A percentile compares a stretch with the other conserved stretches of the same genome.
phyloP scores from a whole-genome alignment of 139 green algal genomes.

The Chlamydomonas sp. region DNA sequence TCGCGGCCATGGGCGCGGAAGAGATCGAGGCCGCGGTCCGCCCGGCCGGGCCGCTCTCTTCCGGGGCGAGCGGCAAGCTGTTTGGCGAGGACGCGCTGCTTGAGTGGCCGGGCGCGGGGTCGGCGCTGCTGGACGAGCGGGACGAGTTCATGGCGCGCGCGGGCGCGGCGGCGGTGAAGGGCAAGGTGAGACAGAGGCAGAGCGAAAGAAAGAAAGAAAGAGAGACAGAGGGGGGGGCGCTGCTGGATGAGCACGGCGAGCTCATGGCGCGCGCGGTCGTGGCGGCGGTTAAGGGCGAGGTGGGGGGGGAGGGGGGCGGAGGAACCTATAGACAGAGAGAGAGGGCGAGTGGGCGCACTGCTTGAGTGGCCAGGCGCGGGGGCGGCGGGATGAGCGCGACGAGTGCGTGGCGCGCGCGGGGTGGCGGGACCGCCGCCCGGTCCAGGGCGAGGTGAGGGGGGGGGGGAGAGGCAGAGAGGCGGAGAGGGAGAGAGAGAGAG shows the following conservation, averaged over 20 bases:
- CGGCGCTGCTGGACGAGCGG: conserved; percentile 62
- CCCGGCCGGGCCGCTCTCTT: conserved; percentile 57
- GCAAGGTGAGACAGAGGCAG: too few relatives aligned
- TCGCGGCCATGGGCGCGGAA: conserved; percentile 30
- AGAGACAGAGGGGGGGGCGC: not conserved
- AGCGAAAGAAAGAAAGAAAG: not conserved
- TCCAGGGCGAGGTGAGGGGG: not conserved
- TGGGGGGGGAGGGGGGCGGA: not conserved
- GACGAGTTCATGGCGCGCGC: conserved; percentile 76
- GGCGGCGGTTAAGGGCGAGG: too few relatives aligned
- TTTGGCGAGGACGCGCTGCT: conserved; percentile 82
- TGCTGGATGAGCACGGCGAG: too few relatives aligned
- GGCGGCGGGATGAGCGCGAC: conserved; percentile 55
- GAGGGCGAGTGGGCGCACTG: conserved; percentile 79
- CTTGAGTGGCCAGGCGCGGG: conserved; percentile 74
- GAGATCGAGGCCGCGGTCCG: conserved; percentile 71
- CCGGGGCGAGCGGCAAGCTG: conserved; percentile 42
- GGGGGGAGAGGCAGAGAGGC: not conserved
- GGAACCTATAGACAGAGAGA: conserved; percentile 20
- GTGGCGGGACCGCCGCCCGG: conserved; percentile 33
- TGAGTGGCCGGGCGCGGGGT: conserved; percentile 69
- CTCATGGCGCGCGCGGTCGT: too few relatives aligned
- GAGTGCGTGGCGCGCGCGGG: conserved; percentile 66
- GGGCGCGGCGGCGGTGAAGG: conserved; percentile 40
- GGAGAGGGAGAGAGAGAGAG: not conserved